These are phyloP conservation scores for Vachellia collinsii DNA, from an alignment of 306 rosid species.

Conservation along the genomic window DNA sequence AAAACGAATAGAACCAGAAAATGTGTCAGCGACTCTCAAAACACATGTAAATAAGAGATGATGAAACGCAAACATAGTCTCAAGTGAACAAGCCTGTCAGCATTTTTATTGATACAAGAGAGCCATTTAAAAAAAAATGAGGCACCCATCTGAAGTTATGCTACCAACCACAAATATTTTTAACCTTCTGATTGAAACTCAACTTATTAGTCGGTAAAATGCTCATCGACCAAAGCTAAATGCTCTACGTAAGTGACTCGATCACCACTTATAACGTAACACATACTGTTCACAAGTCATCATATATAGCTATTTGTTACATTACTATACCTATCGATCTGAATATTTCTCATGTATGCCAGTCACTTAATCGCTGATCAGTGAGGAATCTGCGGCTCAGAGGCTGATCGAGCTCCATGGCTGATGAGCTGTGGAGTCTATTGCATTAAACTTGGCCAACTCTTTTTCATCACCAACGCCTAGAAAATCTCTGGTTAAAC, in stretches of 20 bases:
- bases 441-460: conserved; percentile 54
- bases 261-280: background rate
- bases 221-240: background rate
- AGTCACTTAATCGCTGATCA: background rate
- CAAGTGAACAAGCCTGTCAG: background rate
- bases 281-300: background rate
- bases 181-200: background rate
- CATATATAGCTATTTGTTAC: background rate
- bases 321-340: background rate
- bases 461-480: conserved; percentile 77
- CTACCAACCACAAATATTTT: background rate
- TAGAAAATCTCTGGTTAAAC: conserved; percentile 81
- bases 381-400: background rate
- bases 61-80: no score
- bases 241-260: background rate
- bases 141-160: background rate
- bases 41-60: no score
- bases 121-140: background rate
- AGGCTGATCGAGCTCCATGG: conserved; percentile 41
- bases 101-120: background rate
- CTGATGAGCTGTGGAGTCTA: conserved; percentile 50
- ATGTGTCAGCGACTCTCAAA: background rate
- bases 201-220: background rate
- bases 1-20: background rate
- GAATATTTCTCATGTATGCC: background rate